phyloP scores from a whole-genome alignment of 2,329 filamentous ascomycete species.

The Penicillium janthinellum region DNA sequence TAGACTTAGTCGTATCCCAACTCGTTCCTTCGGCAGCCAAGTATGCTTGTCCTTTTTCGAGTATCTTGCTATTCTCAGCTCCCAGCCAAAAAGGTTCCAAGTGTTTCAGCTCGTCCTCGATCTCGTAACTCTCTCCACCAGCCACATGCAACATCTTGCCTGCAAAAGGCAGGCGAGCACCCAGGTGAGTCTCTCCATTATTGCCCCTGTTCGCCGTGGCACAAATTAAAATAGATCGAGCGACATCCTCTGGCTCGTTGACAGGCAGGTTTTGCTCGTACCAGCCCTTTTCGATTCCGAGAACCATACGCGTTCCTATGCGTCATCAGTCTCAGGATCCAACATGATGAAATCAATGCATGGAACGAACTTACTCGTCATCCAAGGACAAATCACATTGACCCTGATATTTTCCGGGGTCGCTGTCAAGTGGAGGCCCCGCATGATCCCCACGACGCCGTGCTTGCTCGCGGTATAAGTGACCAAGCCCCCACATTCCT shows the following conservation, averaged over 20 bases:
- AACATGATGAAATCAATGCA: background rate
- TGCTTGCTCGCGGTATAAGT: slow-evolving; percentile 30
- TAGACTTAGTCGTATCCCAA: slow-evolving; percentile 14
- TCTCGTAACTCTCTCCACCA: slow-evolving; percentile 28
- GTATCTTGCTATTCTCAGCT: slow-evolving; percentile 33
- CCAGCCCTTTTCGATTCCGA: slow-evolving; percentile 24
- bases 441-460: slow-evolving; percentile 28
- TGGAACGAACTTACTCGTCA: slow-evolving; percentile 12
- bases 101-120: slow-evolving; percentile 26
- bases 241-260: slow-evolving; percentile 28
- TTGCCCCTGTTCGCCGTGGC: slow-evolving; percentile 23
- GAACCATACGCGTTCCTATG: slow-evolving; percentile 21
- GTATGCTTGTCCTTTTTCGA: slow-evolving; percentile 13
- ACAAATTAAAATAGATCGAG: slow-evolving; percentile 22
- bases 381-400: slow-evolving; percentile 18
- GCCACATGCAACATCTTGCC: slow-evolving; percentile 29
- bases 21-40: slow-evolving; percentile 12
- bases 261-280: slow-evolving; percentile 24
- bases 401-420: slow-evolving; percentile 16
- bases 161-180: slow-evolving; percentile 21
- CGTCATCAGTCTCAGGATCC: background rate
- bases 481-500: slow-evolving; percentile 21
- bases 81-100: slow-evolving; percentile 33
- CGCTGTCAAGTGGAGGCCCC: slow-evolving; percentile 22
- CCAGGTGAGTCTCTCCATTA: slow-evolving; percentile 10